phyloP scores from a whole-genome alignment of 805 yeast genomes.

The Candida nitratophila region DNA sequence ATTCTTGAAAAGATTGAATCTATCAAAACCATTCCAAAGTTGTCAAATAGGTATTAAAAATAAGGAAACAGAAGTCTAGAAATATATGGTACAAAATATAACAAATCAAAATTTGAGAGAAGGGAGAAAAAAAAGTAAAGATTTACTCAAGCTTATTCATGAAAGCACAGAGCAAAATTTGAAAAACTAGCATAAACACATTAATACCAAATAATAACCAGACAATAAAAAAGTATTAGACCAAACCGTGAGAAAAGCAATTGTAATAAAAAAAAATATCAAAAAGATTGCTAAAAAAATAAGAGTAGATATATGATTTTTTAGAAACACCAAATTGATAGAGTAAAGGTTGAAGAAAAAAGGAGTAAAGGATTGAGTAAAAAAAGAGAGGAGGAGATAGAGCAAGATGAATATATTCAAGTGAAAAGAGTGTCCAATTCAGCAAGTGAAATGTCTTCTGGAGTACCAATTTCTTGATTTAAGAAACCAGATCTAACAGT shows the following conservation, averaged over 20 bases:
- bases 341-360: background rate
- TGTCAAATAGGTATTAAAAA: background rate
- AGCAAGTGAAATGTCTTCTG: constrained; percentile 70
- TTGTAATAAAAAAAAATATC: background rate
- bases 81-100: too few relatives aligned
- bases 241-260: constrained; percentile 1
- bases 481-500: constrained; percentile 72
- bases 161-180: background rate
- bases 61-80: background rate
- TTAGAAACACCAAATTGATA: too few relatives aligned
- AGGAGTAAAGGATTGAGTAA: background rate
- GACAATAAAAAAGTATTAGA: background rate
- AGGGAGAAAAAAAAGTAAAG: background rate
- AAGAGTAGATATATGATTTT: background rate
- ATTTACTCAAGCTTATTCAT: constrained; percentile 1
- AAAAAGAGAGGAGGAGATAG: background rate
- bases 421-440: constrained; percentile 51
- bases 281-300: background rate
- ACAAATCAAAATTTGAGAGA: background rate
- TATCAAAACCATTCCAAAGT: too few relatives aligned
- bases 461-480: constrained; percentile 69
- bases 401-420: constrained; percentile 1
- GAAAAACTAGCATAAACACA: background rate
- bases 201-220: background rate
- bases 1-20: too few relatives aligned